Base-by-base conservation (phyloP, 177 flowering plant species). In the Tripterygium wilfordii region DNA sequence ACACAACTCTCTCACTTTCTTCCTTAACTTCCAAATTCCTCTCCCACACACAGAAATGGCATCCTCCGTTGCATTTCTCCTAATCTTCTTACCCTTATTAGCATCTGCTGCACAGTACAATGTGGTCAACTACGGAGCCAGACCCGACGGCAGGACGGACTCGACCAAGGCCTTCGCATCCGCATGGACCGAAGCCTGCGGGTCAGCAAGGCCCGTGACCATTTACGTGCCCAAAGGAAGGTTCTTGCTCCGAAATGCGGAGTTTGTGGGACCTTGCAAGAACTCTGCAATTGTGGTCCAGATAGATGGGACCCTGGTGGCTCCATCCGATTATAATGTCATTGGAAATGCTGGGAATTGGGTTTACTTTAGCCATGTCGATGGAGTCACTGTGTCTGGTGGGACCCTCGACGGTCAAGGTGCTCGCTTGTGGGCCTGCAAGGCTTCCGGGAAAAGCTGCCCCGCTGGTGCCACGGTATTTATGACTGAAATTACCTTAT, bases 121-220 rank as follows among this genome's bases (percentile, higher is more conserved):
- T 32, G 58, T 46, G 45, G 25, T 9, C 3, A 14, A 22, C 23
- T 10, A 28, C 22, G 42, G 42, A 26, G 33, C 23, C 16, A 17
- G 24, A 28, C 29, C 27, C 15, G 46, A 49, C n/a, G n/a, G n/a
- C n/a, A n/a, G 36, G 13, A 32, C 36, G 9, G 36, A 32, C 36
- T 32, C 36, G 3, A 32, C 36, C 36, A 32, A 32, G 6, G 57
- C 63, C 57, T 60, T 42, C 24, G 17, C 24, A 19, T 3, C 43
- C 13, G 45, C 45, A 22, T 42, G 28, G 29, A 12, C 5, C 10
- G 8, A 4, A 7, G 36, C 36, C 2, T 32, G 36, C 14, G 36
- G 36, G 8, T 32, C 36, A 4, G 13, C 14, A 9, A 12, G 14
- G 8, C 9, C 36, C 9, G 5, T n/a, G 3, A 32, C 36, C 6